Percentiles rank a stretch among this genome's conserved stretches.
These are phyloP conservation scores for Leccinum subgranulosum DNA, from an alignment of 768 basidiomycete species.

Conservation along the genomic window DNA sequence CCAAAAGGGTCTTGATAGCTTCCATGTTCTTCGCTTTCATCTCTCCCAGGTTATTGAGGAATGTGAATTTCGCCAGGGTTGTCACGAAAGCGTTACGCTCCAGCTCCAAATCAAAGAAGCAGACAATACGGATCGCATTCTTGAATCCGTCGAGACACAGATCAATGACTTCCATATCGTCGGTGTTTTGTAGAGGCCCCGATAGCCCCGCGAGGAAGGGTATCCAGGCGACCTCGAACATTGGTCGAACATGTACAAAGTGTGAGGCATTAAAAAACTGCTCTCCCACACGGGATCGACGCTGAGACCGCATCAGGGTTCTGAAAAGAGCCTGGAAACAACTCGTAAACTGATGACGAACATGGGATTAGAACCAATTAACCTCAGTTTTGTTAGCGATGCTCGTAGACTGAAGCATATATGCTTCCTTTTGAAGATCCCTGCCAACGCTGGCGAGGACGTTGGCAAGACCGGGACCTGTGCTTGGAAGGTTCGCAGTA, in stretches of 20 bases:
- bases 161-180: slow-evolving; percentile 89
- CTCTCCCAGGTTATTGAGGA: slow-evolving; percentile 95
- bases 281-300: slow-evolving; percentile 74
- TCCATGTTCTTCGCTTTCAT: slow-evolving; percentile 99
- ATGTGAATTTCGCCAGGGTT: slow-evolving; percentile 94
- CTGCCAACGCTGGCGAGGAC: slow-evolving; percentile 87
- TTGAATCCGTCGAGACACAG: slow-evolving; percentile 95
- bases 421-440: slow-evolving; percentile 94
- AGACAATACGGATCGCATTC: slow-evolving; percentile 93
- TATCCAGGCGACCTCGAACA: slow-evolving; percentile 99
- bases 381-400: slow-evolving; percentile 98
- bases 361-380: slow-evolving; percentile 8
- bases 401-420: slow-evolving; percentile 90
- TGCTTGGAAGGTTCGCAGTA: slow-evolving; percentile 34
- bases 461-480: slow-evolving; percentile 72
- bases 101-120: slow-evolving; percentile 95
- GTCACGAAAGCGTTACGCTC: slow-evolving; percentile 99
- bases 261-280: slow-evolving; percentile 97
- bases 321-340: slow-evolving; percentile 77
- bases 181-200: slow-evolving; percentile 90
- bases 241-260: slow-evolving; percentile 93
- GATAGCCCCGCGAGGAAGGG: slow-evolving; percentile 95
- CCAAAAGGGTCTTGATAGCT: slow-evolving; percentile 92
- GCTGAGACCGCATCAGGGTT: slow-evolving; percentile 88
- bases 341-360: slow-evolving; percentile 1